phyloP scores from a whole-genome alignment of 768 basidiomycete species.

The Hydnomerulius pinastri region DNA sequence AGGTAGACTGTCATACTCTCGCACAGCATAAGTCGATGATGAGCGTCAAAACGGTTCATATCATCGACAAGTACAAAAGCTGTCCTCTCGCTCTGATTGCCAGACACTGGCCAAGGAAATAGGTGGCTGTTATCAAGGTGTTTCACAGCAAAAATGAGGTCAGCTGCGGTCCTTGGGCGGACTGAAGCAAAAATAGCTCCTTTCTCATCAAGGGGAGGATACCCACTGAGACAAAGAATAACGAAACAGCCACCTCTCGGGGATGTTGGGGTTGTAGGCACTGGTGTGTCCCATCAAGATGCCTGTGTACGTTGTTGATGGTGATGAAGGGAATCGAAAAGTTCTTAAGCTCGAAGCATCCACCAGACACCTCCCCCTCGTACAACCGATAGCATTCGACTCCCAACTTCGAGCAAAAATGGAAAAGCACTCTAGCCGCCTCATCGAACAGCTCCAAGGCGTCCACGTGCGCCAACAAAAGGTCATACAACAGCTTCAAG shows the following conservation, averaged over 20 bases:
- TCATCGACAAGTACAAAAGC: no score
- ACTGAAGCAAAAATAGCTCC: neutral
- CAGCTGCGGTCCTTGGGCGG: neutral
- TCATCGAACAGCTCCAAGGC: conserved; percentile 28
- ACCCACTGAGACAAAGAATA: neutral
- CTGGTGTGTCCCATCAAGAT: neutral
- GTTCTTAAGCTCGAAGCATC: neutral
- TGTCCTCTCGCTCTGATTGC: neutral
- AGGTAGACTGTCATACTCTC: no score
- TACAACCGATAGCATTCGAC: neutral
- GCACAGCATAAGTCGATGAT: no score
- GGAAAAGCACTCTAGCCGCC: conserved; percentile 12
- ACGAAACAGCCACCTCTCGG: neutral
- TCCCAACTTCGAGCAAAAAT: neutral
- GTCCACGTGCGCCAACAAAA: conserved; percentile 25
- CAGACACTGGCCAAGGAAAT: neutral
- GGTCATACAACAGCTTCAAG: conserved; percentile 28
- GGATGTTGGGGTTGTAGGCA: neutral
- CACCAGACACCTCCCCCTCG: neutral
- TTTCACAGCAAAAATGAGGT: neutral
- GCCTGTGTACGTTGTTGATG: neutral
- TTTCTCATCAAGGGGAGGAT: neutral
- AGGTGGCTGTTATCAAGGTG: neutral
- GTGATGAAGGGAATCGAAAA: neutral
- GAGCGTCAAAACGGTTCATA: no score